Percentiles rank a stretch among this genome's conserved stretches.
Conservation (phyloP, 345 rosid genomes). For the Fremontodendron californicum region DNA sequence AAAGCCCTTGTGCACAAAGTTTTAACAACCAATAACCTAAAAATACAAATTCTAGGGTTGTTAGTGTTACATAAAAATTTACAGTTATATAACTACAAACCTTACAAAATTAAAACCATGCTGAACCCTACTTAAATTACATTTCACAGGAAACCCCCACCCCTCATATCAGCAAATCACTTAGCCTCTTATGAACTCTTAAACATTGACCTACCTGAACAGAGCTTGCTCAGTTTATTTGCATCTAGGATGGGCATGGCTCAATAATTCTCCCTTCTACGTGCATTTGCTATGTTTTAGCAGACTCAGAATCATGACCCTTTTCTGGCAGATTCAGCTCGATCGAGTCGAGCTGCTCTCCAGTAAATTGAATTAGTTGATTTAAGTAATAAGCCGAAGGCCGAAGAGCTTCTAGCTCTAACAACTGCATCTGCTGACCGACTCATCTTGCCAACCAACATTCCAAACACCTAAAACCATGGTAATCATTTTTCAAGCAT, state of each 20-base stretch:
- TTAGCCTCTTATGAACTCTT: not conserved
- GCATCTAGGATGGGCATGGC: not conserved
- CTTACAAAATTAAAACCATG: not conserved
- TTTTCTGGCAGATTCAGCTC: slow-evolving; percentile 23
- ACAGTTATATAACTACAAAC: not conserved
- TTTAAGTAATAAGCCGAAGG: slow-evolving; percentile 68
- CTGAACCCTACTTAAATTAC: not conserved
- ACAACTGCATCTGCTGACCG: slow-evolving; percentile 72
- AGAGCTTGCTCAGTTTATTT: not conserved
- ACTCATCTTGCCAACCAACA: slow-evolving; percentile 78
- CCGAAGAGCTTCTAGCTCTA: slow-evolving; percentile 74
- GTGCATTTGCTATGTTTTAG: not conserved
- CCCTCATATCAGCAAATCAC: not conserved
- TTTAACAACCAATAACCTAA: not conserved
- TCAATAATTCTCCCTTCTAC: not conserved
- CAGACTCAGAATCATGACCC: slow-evolving; percentile 2
- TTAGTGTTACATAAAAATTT: not conserved
- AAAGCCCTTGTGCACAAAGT: no score
- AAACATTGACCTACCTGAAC: not conserved
- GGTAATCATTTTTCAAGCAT: not conserved
- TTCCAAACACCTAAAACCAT: slow-evolving; percentile 55
- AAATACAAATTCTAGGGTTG: not conserved
- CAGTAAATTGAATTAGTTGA: slow-evolving; percentile 42
- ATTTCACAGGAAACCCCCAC: not conserved
- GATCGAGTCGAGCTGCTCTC: not conserved